Evolutionary conservation across 805 yeast species (phyloP).

Genomic region (Nakazawaea populi): DNA sequence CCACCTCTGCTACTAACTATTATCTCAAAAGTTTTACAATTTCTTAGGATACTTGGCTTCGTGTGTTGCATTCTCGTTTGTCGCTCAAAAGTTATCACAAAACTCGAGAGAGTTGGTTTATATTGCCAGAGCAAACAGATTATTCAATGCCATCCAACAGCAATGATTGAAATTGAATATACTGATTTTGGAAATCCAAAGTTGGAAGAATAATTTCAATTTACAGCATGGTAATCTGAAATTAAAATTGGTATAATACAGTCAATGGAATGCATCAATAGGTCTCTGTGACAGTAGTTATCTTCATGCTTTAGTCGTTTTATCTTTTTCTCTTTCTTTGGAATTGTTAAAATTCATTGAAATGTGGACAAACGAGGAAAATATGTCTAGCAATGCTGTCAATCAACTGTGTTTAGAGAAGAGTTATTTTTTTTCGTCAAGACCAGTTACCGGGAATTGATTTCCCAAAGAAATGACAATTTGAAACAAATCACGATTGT

Average conservation of each 20-base stretch:
- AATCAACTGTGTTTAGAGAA: constrained; percentile 60
- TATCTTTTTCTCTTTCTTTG: constrained; percentile 82
- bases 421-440: constrained; percentile 70
- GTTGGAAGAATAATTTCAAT: too few species aligned
- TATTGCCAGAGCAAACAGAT: constrained; percentile 1
- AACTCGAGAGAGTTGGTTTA: constrained; percentile 11
- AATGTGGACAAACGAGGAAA: constrained; percentile 55
- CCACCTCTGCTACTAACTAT: background rate
- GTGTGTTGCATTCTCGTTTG: constrained; percentile 74
- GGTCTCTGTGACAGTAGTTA: background rate
- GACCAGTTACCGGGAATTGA: constrained; percentile 73
- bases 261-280: too few species aligned
- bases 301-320: constrained; percentile 78
- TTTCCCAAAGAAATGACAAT: constrained; percentile 56
- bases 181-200: too few species aligned
- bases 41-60: constrained; percentile 76
- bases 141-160: constrained; percentile 9
- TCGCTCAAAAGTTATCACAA: constrained; percentile 50
- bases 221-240: too few species aligned
- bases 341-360: constrained; percentile 68
- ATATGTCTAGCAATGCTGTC: constrained; percentile 34
- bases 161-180: too few species aligned
- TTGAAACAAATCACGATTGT: constrained; percentile 65
- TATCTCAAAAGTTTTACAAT: constrained; percentile 45
- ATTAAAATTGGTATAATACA: too few species aligned